Conservation (phyloP, 345 rosid genomes). For the Rubroshorea leprosula region DNA sequence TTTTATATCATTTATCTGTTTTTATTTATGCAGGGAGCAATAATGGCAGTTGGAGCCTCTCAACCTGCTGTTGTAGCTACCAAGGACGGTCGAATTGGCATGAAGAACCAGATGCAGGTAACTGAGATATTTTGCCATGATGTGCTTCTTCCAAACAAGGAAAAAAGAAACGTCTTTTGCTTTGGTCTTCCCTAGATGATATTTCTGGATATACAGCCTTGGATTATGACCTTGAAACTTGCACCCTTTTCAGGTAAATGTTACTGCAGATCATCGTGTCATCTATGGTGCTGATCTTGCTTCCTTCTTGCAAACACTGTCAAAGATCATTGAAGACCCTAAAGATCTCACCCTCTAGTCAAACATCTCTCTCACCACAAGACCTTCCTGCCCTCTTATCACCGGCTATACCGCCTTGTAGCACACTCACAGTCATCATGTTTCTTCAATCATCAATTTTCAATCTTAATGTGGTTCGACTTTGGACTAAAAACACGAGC, state of each 20-base stretch:
- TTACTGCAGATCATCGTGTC: constrained; percentile 91
- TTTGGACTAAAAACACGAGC: constrained; percentile 16
- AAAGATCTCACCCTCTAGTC: constrained; percentile 74
- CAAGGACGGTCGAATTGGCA: constrained; percentile 83
- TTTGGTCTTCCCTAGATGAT: not conserved
- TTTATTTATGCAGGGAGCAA: constrained; percentile 67
- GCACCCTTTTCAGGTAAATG: constrained; percentile 57
- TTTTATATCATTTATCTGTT: not conserved
- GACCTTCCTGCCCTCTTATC: constrained; percentile 14
- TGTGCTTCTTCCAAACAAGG: constrained; percentile 1
- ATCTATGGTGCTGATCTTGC: constrained; percentile 95
- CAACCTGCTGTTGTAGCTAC: constrained; percentile 73
- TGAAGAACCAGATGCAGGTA: constrained; percentile 98
- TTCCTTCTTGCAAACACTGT: constrained; percentile 82
- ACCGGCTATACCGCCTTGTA: constrained; percentile 9
- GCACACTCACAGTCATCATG: constrained; percentile 24
- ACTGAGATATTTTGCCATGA: constrained; percentile 7
- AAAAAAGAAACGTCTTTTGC: not conserved
- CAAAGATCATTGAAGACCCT: constrained; percentile 81
- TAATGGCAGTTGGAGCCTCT: constrained; percentile 97
- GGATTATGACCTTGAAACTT: constrained; percentile 9
- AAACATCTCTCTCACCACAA: not conserved
- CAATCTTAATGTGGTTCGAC: constrained; percentile 10
- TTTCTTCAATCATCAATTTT: constrained; percentile 21
- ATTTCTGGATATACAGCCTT: not conserved